These are phyloP conservation scores for Trichophaea hybrida DNA, from an alignment of 2,329 filamentous ascomycete genomes.

Conservation along the genomic window DNA sequence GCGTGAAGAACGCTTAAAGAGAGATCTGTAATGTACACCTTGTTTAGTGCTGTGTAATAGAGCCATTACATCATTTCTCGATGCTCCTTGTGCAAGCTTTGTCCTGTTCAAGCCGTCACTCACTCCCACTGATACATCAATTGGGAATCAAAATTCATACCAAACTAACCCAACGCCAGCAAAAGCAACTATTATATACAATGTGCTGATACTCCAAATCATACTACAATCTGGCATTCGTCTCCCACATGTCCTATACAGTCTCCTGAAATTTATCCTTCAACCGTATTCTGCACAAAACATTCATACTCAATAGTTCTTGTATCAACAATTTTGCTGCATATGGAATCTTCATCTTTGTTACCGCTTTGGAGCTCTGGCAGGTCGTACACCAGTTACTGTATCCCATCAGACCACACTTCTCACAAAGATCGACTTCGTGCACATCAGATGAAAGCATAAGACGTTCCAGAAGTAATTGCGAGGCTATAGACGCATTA, in stretches of 20 bases:
- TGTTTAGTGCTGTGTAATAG: not conserved
- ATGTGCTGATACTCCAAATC: too few relatives aligned
- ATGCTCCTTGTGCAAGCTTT: too few relatives aligned
- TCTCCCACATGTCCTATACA: too few relatives aligned
- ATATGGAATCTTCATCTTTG: slow-evolving; percentile 93
- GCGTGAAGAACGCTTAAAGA: slow-evolving; percentile 39
- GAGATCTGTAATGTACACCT: not conserved
- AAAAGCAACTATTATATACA: too few relatives aligned
- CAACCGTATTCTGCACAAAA: slow-evolving; percentile 79
- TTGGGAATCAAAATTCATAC: too few relatives aligned
- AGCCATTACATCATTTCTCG: not conserved
- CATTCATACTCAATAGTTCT: slow-evolving; percentile 96
- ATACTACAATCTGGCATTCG: too few relatives aligned
- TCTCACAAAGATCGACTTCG: slow-evolving; percentile 83
- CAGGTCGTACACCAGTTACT: slow-evolving; percentile 90
- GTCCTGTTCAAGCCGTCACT: too few relatives aligned
- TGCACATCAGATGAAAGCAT: slow-evolving; percentile 92
- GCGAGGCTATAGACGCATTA: slow-evolving; percentile 48
- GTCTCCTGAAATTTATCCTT: slow-evolving; percentile 72
- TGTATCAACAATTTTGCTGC: slow-evolving; percentile 92
- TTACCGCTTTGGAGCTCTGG: slow-evolving; percentile 67
- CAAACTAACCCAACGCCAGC: too few relatives aligned
- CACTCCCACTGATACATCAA: too few relatives aligned
- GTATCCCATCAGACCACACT: slow-evolving; percentile 89
- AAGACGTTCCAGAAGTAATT: slow-evolving; percentile 77